Percentiles rank a stretch among this genome's conserved stretches.
These are phyloP conservation scores for Cerrena zonata DNA, from an alignment of 1,284 basidiomycete genomes.

Conservation along the genomic window DNA sequence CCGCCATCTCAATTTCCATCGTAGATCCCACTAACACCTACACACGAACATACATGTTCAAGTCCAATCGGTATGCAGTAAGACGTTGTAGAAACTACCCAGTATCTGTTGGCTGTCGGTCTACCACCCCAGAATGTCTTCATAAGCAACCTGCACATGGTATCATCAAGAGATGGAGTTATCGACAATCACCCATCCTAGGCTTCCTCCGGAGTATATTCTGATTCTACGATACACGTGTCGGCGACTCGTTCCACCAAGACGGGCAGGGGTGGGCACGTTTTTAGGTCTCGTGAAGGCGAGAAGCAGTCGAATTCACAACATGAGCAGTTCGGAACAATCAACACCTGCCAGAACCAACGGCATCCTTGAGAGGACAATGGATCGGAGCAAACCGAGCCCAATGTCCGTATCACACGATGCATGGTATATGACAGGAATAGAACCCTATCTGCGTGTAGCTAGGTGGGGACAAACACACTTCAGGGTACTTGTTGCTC, in stretches of 20 bases:
- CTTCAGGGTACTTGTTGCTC: no score
- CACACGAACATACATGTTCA: background rate
- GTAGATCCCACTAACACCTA: background rate
- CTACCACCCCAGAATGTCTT: no score
- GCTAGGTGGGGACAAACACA: no score
- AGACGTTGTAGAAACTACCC: no score
- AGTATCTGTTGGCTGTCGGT: no score
- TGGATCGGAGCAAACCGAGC: background rate
- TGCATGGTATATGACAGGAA: background rate
- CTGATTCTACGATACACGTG: background rate
- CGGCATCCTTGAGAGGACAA: background rate
- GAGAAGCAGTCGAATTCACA: background rate
- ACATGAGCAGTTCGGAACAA: background rate
- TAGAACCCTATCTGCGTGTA: no score
- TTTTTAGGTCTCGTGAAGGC: background rate
- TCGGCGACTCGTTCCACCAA: background rate
- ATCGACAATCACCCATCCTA: background rate
- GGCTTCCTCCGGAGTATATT: background rate
- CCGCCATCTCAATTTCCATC: background rate
- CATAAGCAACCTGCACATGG: no score
- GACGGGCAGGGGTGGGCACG: background rate
- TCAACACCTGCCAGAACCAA: background rate
- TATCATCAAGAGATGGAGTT: background rate
- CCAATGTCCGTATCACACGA: background rate
- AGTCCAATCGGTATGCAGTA: no score